These are phyloP conservation scores for Annulohypoxylon stygium DNA, from an alignment of 495 filamentous ascomycete genomes.

Conservation along the genomic window DNA sequence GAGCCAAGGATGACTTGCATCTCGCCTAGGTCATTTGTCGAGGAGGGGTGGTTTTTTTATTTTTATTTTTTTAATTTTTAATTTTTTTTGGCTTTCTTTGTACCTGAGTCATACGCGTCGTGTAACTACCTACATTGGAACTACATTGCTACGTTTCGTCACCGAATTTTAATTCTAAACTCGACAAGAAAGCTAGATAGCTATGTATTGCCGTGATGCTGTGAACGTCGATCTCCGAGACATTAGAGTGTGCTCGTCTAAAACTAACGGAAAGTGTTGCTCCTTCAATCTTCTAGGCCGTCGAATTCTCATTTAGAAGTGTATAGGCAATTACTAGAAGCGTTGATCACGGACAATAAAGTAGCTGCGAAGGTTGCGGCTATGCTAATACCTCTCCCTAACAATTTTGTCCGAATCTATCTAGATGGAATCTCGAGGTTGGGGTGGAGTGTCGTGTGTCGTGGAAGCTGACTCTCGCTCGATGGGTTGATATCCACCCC, in stretches of 20 bases:
- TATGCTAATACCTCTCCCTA: slow-evolving; percentile 37
- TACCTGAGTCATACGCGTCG: slow-evolving; percentile 34
- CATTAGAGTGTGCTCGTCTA: slow-evolving; percentile 38
- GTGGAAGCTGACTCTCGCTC: slow-evolving; percentile 59
- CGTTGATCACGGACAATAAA: slow-evolving; percentile 26
- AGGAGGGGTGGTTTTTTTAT: slow-evolving; percentile 33
- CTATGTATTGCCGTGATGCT: slow-evolving; percentile 22
- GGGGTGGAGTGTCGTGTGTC: slow-evolving; percentile 58
- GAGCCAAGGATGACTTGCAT: slow-evolving; percentile 46
- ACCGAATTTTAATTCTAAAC: slow-evolving; percentile 31
- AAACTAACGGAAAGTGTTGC: slow-evolving; percentile 37
- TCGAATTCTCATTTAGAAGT: slow-evolving; percentile 6
- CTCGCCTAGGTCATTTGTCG: slow-evolving; percentile 35
- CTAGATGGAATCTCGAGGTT: slow-evolving; percentile 55
- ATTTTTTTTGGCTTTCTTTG: not conserved
- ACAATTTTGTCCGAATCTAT: slow-evolving; percentile 56
- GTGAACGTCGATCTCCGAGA: slow-evolving; percentile 35
- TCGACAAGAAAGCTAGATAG: slow-evolving; percentile 24
- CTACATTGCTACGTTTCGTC: slow-evolving; percentile 42
- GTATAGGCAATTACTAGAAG: slow-evolving; percentile 21
- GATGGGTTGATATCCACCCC: slow-evolving; percentile 23
- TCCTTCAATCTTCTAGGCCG: slow-evolving; percentile 33
- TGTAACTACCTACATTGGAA: slow-evolving; percentile 19
- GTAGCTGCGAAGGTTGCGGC: slow-evolving; percentile 17
- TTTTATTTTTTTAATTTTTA: not conserved